These are phyloP conservation scores for Trichopus zeylanicus DNA, from an alignment of 116 monocot genomes.

Conservation along the genomic window DNA sequence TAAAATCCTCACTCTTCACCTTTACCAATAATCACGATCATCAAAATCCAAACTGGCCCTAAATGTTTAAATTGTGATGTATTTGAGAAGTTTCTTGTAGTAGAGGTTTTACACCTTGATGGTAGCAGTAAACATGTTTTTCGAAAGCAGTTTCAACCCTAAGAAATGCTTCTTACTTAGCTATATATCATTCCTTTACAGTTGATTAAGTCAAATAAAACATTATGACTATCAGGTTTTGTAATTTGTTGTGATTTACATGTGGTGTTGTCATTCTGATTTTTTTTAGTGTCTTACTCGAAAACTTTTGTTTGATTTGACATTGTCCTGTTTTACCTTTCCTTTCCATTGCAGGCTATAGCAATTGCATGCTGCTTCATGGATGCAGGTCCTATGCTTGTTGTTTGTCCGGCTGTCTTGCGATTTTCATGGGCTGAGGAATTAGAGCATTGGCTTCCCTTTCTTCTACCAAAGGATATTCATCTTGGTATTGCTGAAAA, in stretches of 20 bases:
- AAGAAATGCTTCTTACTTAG: background rate
- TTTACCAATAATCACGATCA: no score
- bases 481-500: background rate
- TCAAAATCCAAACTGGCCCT: no score
- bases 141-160: background rate
- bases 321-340: background rate
- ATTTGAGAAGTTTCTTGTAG: no score
- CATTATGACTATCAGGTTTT: background rate
- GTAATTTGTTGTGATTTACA: background rate
- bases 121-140: background rate
- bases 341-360: slow-evolving; percentile 67
- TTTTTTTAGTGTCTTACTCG: background rate
- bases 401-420: slow-evolving; percentile 88
- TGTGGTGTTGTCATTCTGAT: background rate
- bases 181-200: background rate
- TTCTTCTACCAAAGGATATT: slow-evolving; percentile 20
- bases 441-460: slow-evolving; percentile 78
- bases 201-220: background rate
- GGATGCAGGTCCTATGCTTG: slow-evolving; percentile 63
- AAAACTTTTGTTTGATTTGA: background rate
- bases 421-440: slow-evolving; percentile 96
- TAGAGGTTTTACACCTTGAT: no score
- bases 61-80: no score
- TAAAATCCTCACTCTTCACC: no score
- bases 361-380: slow-evolving; percentile 79